Base-by-base conservation (phyloP, 2,329 filamentous ascomycete genomes). In the Aspergillus sp. region DNA sequence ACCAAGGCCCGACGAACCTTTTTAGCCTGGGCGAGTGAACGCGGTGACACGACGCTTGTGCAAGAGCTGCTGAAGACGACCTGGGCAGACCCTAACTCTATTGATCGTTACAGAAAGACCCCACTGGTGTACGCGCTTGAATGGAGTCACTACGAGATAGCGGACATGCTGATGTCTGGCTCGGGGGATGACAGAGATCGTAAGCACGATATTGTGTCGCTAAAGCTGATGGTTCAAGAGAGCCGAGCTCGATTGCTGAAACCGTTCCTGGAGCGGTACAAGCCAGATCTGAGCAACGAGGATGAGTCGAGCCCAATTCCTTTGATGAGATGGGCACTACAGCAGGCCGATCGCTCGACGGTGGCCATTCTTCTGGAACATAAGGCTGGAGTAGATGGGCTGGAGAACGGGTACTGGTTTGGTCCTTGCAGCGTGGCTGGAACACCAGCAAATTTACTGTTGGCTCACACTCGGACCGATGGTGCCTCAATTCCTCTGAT, bases 291-390 rank as follows among this genome's bases (percentile, higher is more conserved):
- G 7, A 45, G 59, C 32, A 19, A 51, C 9, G 63, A 64, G 13
- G 63, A 64, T 19, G 54, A 57, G 6, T 63, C 51, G 25, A 63
- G 57, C 21, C 45, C 63, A 2, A 50, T 63, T 10, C 55, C 63
- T 7, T 23, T 64, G 25, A 58, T 64, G 61, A 50, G 60, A 13
- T 58, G 63, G 47, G 63, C 63, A 1, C 55, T 64, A 2, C 60
- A 67, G 48, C 61, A 67, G 59, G 55, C 64, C 45, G 61, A 69
- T 50, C 36, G 65, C 50, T 13, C 62, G 19, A 57, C 61, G 4
- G 58, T 69, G 47, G 28, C 57, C 3, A 23, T 63, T 7, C 63
- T 64, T n/a, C 48, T 64, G 32, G 63, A 64, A 12, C 58, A 64
- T 17, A 62, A 57, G 32, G 63, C 63, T 2, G 55, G 60, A 21